Evolutionary conservation across 2,329 filamentous ascomycete genomes (phyloP).

Genomic region (Fusarium algeriense): DNA sequence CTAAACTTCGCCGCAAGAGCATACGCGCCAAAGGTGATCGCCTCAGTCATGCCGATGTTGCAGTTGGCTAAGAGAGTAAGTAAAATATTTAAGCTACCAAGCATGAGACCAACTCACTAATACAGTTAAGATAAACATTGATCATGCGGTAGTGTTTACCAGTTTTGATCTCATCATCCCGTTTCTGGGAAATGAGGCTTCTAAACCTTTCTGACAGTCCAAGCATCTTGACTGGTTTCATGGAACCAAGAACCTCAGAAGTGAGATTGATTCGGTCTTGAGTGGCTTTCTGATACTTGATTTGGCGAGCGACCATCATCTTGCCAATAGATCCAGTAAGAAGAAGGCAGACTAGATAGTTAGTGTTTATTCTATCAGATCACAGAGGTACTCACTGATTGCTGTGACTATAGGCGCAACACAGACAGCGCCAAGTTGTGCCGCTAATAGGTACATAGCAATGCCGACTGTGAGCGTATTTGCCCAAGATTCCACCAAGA

Average conservation of each 20-base stretch:
- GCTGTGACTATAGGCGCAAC: constrained; percentile 50
- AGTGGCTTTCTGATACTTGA: constrained; percentile 49
- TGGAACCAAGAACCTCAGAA: constrained; percentile 48
- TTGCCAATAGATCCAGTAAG: constrained; percentile 43
- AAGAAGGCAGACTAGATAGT: constrained; percentile 37
- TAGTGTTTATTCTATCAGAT: not conserved
- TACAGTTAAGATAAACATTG: constrained; percentile 46
- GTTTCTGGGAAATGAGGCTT: constrained; percentile 41
- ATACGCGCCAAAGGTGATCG: constrained; percentile 50
- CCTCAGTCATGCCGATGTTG: constrained; percentile 45
- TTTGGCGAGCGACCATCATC: constrained; percentile 48
- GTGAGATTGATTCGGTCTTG: constrained; percentile 52
- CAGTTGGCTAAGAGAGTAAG: constrained; percentile 41
- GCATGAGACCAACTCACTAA: constrained; percentile 37
- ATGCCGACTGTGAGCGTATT: constrained; percentile 49
- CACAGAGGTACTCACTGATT: constrained; percentile 43
- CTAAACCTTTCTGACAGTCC: constrained; percentile 48
- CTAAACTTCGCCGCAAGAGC: constrained; percentile 46
- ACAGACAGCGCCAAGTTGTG: constrained; percentile 51
- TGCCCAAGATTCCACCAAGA: constrained; percentile 51
- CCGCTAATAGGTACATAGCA: constrained; percentile 49
- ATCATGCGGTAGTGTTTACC: constrained; percentile 46
- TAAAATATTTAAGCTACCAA: not conserved
- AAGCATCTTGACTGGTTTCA: constrained; percentile 53
- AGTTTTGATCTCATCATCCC: constrained; percentile 44